A percentile compares a stretch with the other conserved stretches of the same genome.
Conservation (phyloP, 208 protist species). For the Wallacemonas rigidus region DNA sequence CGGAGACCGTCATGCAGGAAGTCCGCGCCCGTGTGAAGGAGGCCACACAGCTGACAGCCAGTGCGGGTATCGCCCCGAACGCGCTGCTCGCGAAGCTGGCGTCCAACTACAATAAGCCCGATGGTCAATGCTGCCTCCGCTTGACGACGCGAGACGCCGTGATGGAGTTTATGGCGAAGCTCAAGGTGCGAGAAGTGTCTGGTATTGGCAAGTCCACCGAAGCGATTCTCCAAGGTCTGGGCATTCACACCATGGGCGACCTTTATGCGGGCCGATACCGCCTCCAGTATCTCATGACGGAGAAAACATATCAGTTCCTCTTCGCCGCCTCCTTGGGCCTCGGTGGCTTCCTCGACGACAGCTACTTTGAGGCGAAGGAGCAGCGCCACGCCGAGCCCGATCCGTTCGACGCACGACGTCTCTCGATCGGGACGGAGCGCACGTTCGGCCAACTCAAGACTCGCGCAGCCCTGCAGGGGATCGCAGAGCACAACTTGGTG, state of each 20-base stretch:
- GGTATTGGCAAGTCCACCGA: constrained; percentile 78
- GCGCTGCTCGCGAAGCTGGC: constrained; percentile 89
- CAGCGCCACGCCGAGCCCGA: background rate
- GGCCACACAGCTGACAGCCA: constrained; percentile 86
- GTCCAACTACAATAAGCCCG: constrained; percentile 94
- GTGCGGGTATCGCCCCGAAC: constrained; percentile 87
- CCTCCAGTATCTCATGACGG: constrained; percentile 55
- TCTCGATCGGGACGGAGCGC: constrained; percentile 76
- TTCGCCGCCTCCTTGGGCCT: constrained; percentile 53
- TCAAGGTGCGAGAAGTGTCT: constrained; percentile 76
- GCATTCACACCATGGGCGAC: constrained; percentile 53
- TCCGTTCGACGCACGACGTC: constrained; percentile 29
- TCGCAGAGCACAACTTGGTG: constrained; percentile 47
- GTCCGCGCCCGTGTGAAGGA: constrained; percentile 65
- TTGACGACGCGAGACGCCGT: constrained; percentile 73
- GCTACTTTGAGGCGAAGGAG: constrained; percentile 9
- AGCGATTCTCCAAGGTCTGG: constrained; percentile 44
- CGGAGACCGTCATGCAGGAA: constrained; percentile 52
- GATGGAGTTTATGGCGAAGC: constrained; percentile 66
- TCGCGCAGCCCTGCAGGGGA: constrained; percentile 41
- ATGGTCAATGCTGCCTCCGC: constrained; percentile 91
- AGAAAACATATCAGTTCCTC: constrained; percentile 71
- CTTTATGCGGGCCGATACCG: constrained; percentile 57
- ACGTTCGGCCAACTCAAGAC: constrained; percentile 59
- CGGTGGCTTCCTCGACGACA: constrained; percentile 41